Evolutionary conservation across 164 flowering plant genomes (phyloP).

Genomic region (Piper betle): DNA sequence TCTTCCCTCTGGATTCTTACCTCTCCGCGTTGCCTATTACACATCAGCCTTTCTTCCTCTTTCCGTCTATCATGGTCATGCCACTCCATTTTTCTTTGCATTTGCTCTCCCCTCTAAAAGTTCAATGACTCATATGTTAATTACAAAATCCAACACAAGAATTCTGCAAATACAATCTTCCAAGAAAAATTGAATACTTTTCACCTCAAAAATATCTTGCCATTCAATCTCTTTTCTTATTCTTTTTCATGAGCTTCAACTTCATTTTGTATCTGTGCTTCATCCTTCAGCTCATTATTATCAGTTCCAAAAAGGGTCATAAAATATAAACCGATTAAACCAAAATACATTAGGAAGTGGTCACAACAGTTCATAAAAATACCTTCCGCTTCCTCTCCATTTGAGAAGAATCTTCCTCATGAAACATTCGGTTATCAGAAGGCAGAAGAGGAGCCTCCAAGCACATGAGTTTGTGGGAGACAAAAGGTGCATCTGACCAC

Average conservation of each 20-base stretch:
- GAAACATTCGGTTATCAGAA: slow-evolving; percentile 32
- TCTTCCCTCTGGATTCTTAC: slow-evolving; percentile 61
- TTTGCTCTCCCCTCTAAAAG: slow-evolving; percentile 75
- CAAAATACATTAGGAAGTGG: background rate
- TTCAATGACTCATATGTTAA: slow-evolving; percentile 4
- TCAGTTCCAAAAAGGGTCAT: too few relatives aligned
- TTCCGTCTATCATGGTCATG: slow-evolving; percentile 85
- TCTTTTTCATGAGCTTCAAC: slow-evolving; percentile 81
- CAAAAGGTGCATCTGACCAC: slow-evolving; percentile 32
- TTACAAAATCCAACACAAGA: background rate
- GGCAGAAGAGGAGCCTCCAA: slow-evolving; percentile 35
- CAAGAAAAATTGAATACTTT: slow-evolving; percentile 30
- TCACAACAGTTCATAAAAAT: slow-evolving; percentile 1
- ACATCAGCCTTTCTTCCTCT: slow-evolving; percentile 81
- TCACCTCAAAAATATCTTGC: slow-evolving; percentile 64
- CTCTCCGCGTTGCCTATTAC: slow-evolving; percentile 84
- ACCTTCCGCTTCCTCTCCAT: slow-evolving; percentile 83
- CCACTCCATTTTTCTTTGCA: slow-evolving; percentile 80
- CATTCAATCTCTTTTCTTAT: slow-evolving; percentile 83
- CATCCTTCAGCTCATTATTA: slow-evolving; percentile 50
- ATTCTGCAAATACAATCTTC: too few relatives aligned
- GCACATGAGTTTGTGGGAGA: slow-evolving; percentile 34
- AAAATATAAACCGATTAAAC: too few relatives aligned
- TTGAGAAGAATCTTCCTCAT: slow-evolving; percentile 43
- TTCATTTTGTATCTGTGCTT: slow-evolving; percentile 71